Evolutionary conservation across 306 rosid species (phyloP), one percentile per base, ranked within the genome.

Genomic region (Quercus ilex): DNA sequence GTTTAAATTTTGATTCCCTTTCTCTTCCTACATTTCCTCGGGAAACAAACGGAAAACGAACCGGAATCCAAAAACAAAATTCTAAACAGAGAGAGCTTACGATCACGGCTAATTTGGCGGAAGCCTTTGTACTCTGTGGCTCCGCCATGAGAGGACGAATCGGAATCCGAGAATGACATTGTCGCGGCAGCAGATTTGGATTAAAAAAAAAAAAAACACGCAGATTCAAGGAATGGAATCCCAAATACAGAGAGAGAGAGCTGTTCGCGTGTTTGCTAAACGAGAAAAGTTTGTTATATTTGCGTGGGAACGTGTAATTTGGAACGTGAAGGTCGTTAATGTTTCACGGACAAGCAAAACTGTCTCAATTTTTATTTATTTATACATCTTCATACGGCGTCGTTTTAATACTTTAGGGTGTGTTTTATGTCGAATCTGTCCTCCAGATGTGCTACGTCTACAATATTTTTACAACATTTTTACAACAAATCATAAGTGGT

Each of bases 81-180:
- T 43, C 0, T 11, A 69, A 51, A 72, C 62, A 71, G 83, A n/a
- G 70, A 71, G 74, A 68, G 55, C 97, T 89, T 77, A 95, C 98
- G 86, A 43, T 95, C 97, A 25, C 92, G 99, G 72, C 92, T 92
- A 84, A 84, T 64, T 74, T 92, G 92, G 17, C 90, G 89, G 84
- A 92, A 92, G 52, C 65, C 77, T 82, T 87, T 92, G 88, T 90
- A 89, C 63, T 92, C 98, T 1, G 88, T 6, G 67, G 83, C 57
- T 82, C 90, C 83, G 74, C 90, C 87, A 38, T 76, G 67, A 58
- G 89, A 83, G 65, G 88, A 86, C 52, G 85, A 55, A 28, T 92
- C 99, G 41, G 95, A 90, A 80, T 94, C 97, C 18, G 99, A 94
- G 41, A 91, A 81, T 26, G 98, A 94, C 99, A 94, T 93, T 49